Evolutionary conservation across 495 filamentous ascomycete genomes (phyloP).

Genomic region (Hypomontagnella submonticulosa): DNA sequence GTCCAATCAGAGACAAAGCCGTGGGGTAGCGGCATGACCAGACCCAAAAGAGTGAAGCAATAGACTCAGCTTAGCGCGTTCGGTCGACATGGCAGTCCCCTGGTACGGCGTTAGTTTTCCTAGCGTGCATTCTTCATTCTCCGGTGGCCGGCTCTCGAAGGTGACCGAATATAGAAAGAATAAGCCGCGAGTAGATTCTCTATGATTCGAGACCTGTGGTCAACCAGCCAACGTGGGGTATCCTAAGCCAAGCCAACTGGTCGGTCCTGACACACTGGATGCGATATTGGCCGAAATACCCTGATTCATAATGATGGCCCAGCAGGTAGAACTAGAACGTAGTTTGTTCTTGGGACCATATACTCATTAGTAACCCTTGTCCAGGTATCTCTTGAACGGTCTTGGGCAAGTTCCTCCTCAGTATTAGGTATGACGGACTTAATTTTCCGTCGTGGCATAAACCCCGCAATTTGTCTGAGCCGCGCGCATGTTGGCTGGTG

Average conservation of each 20-base stretch:
- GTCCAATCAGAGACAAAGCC: conserved; percentile 42
- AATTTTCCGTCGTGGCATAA: conserved; percentile 6
- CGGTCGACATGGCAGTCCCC: conserved; percentile 25
- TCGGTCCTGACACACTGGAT: conserved; percentile 17
- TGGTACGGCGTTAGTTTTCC: conserved; percentile 10
- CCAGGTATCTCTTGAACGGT: background rate
- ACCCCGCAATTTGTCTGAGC: conserved; percentile 19
- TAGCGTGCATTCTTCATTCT: conserved; percentile 12
- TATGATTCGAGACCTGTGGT: conserved; percentile 28
- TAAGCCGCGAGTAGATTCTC: conserved; percentile 22
- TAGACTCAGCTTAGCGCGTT: conserved; percentile 35
- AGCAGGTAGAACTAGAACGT: conserved; percentile 38
- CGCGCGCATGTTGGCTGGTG: conserved; percentile 5
- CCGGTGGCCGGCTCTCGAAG: conserved; percentile 22
- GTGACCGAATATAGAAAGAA: conserved; percentile 37
- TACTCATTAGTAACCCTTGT: conserved; percentile 8
- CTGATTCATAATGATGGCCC: conserved; percentile 33
- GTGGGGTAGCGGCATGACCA: conserved; percentile 25
- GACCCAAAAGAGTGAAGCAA: conserved; percentile 31
- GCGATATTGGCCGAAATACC: conserved; percentile 39
- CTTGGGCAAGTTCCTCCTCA: conserved; percentile 1
- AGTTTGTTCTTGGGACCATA: conserved; percentile 22
- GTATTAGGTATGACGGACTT: conserved; percentile 1
- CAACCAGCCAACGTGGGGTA: conserved; percentile 35
- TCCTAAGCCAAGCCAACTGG: conserved; percentile 21